Evolutionary conservation across 306 rosid species (phyloP).

Genomic region (Cucurbita moschata): DNA sequence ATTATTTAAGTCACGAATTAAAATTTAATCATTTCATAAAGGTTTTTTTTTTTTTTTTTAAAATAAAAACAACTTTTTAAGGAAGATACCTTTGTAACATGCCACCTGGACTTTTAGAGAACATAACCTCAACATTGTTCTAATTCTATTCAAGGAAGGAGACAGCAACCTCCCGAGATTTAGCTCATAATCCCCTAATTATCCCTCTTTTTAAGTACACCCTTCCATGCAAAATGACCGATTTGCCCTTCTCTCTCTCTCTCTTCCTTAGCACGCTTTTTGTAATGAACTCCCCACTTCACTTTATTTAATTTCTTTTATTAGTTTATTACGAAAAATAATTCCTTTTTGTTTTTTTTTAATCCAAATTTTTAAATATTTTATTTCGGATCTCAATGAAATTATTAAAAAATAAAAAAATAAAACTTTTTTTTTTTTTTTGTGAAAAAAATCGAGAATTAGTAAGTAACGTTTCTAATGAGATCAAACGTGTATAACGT

Average conservation of each 20-base stretch:
- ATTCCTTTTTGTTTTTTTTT: too few species aligned
- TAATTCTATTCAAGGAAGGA: neutral
- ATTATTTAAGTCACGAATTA: neutral
- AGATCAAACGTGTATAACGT: too few species aligned
- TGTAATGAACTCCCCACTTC: neutral
- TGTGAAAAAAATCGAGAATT: too few species aligned
- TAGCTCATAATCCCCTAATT: neutral
- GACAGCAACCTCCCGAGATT: neutral
- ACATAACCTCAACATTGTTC: neutral
- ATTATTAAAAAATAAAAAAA: too few species aligned
- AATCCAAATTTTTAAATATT: too few species aligned
- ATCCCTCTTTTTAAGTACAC: neutral
- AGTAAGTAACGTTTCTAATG: too few species aligned
- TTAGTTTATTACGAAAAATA: neutral
- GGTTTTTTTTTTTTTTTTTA: neutral
- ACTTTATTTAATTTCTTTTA: neutral
- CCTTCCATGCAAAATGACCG: neutral
- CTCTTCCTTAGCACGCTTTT: neutral
- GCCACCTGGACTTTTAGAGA: conserved; percentile 1
- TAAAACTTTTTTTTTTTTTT: too few species aligned
- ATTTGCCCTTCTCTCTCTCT: neutral
- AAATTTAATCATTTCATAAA: neutral
- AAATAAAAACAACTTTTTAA: neutral
- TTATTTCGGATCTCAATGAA: too few species aligned
- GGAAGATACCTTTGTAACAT: neutral